These are phyloP conservation scores for Colletotrichum eleusines DNA, from an alignment of 2,329 filamentous ascomycete genomes.

Conservation along the genomic window DNA sequence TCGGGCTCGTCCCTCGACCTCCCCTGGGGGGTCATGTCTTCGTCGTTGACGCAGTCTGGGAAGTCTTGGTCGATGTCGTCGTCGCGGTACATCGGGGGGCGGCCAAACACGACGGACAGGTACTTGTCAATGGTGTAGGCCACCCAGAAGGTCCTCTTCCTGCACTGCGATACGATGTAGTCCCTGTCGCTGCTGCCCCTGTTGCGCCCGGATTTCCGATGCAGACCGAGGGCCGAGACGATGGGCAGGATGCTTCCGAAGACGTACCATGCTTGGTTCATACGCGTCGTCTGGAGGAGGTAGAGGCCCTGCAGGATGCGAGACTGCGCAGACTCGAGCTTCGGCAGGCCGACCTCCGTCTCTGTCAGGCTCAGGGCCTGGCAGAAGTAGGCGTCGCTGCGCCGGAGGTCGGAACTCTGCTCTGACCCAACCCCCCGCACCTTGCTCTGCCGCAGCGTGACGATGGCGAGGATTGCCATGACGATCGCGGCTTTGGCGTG, in stretches of 20 bases:
- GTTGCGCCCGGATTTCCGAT: constrained; percentile 36
- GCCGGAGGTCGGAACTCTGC: constrained; percentile 33
- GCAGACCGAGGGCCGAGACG: constrained; percentile 56
- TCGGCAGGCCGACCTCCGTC: constrained; percentile 64
- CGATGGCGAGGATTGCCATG: constrained; percentile 61
- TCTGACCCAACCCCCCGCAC: constrained; percentile 42
- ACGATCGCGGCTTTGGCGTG: constrained; percentile 61
- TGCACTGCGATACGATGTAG: constrained; percentile 63
- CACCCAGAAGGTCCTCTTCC: constrained; percentile 71
- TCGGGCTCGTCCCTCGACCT: constrained; percentile 47
- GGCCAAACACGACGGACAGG: constrained; percentile 71
- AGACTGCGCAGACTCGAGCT: constrained; percentile 68
- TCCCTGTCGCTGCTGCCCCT: constrained; percentile 46
- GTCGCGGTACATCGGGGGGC: constrained; percentile 71
- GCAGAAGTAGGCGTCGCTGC: constrained; percentile 47
- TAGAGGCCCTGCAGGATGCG: constrained; percentile 69
- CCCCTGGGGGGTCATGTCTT: constrained; percentile 61
- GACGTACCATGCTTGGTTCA: constrained; percentile 72
- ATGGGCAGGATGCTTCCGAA: constrained; percentile 70
- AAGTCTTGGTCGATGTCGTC: constrained; percentile 73
- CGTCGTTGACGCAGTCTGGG: constrained; percentile 68
- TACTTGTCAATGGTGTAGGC: constrained; percentile 74
- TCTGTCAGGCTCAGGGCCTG: constrained; percentile 48
- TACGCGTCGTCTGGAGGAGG: constrained; percentile 67
- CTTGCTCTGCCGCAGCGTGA: constrained; percentile 59